Percentiles rank a stretch among this genome's conserved stretches.
phyloP scores from a whole-genome alignment of 164 flowering plant species.

The Taxillus chinensis region DNA sequence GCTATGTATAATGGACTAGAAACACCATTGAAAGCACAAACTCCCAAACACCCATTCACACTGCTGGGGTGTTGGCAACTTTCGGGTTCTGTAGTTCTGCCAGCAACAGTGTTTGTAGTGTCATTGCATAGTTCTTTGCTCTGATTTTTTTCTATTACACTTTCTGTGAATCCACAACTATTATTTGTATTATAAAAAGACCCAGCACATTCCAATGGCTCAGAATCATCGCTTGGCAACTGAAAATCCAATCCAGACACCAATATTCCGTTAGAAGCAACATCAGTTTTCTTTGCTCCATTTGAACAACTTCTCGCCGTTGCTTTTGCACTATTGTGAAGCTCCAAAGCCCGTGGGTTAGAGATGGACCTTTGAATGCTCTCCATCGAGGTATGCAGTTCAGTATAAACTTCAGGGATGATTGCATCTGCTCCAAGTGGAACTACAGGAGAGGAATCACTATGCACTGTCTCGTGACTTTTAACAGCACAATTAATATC shows the following conservation, averaged over 20 bases:
- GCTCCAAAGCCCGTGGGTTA: constrained; percentile 75
- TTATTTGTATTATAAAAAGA: background rate
- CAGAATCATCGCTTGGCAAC: constrained; percentile 9
- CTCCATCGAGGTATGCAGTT: constrained; percentile 34
- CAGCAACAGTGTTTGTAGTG: background rate
- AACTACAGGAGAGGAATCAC: constrained; percentile 30
- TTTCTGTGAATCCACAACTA: constrained; percentile 2
- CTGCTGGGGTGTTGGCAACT: background rate
- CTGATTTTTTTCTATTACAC: constrained; percentile 4
- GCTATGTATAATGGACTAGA: constrained; percentile 13
- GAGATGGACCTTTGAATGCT: constrained; percentile 71
- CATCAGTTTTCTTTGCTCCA: constrained; percentile 8
- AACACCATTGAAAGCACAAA: constrained; percentile 5
- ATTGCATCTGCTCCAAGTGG: constrained; percentile 14
- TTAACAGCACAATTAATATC: too few relatives aligned
- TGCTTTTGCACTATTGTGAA: constrained; percentile 57
- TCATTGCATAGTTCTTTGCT: constrained; percentile 1
- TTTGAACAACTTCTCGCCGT: constrained; percentile 12
- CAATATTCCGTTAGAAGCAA: constrained; percentile 7
- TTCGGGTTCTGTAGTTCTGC: constrained; percentile 14
- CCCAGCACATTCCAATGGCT: constrained; percentile 6
- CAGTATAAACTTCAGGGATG: constrained; percentile 5
- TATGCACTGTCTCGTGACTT: too few relatives aligned
- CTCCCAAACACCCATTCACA: background rate
- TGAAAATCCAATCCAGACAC: constrained; percentile 10